Evolutionary conservation across 768 basidiomycete species (phyloP).

Genomic region (Lactarius indigo): DNA sequence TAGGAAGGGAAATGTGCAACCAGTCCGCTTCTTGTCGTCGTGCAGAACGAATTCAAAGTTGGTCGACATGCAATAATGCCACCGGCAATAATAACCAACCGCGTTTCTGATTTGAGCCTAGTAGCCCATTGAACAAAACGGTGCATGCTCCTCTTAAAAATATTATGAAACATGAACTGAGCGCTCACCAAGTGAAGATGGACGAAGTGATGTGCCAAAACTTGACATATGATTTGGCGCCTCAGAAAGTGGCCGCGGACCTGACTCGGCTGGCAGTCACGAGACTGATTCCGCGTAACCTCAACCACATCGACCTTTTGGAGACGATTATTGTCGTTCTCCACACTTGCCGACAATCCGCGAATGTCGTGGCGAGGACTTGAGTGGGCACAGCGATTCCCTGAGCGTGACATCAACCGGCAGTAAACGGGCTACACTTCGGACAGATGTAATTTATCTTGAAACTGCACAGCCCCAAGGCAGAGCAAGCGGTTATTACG

Average conservation of each 20-base stretch:
- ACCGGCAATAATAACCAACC: background rate
- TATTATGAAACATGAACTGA: background rate
- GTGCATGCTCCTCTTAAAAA: background rate
- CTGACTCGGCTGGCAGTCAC: background rate
- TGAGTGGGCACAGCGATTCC: background rate
- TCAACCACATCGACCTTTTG: no score
- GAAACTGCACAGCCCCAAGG: background rate
- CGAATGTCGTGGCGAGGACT: background rate
- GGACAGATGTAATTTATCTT: background rate
- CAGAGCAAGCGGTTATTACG: conserved; percentile 8
- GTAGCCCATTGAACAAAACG: background rate
- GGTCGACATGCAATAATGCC: background rate
- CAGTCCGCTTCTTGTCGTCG: background rate
- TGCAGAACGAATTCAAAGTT: background rate
- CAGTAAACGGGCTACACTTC: background rate
- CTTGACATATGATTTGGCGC: background rate
- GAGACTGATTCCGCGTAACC: background rate
- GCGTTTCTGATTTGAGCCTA: background rate
- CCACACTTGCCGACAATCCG: background rate
- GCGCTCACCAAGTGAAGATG: background rate
- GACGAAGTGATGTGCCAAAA: background rate
- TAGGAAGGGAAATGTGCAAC: background rate
- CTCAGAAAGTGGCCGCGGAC: background rate
- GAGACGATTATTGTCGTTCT: background rate
- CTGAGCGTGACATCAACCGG: background rate